phyloP scores from a whole-genome alignment of 2,329 filamentous ascomycete species.

The Onygenales sp. region DNA sequence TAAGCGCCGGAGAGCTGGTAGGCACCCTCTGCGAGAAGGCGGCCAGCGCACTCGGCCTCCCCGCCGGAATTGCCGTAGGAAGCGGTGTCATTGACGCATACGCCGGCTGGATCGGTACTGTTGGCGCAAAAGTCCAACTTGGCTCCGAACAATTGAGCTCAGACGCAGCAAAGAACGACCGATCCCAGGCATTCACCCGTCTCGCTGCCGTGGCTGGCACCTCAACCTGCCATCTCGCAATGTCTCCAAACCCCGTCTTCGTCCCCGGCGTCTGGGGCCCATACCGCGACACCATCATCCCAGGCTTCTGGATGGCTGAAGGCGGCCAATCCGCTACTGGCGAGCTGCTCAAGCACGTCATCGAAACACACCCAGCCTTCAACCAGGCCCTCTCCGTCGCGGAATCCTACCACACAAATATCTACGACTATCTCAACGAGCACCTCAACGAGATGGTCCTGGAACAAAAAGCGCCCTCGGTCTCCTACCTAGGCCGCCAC shows the following conservation, averaged over 20 bases:
- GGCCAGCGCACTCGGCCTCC: slow-evolving; percentile 71
- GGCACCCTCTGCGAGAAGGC: slow-evolving; percentile 78
- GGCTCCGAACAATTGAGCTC: slow-evolving; percentile 57
- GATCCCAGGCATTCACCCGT: slow-evolving; percentile 85
- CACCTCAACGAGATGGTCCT: slow-evolving; percentile 70
- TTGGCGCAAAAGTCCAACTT: slow-evolving; percentile 88
- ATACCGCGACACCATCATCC: slow-evolving; percentile 86
- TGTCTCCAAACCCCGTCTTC: slow-evolving; percentile 88
- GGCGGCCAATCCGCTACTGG: slow-evolving; percentile 95
- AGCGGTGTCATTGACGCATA: slow-evolving; percentile 98
- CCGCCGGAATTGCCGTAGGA: slow-evolving; percentile 79
- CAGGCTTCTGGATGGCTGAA: slow-evolving; percentile 92
- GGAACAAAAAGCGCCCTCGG: slow-evolving; percentile 58
- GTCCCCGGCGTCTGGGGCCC: slow-evolving; percentile 95
- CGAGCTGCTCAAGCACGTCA: slow-evolving; percentile 84
- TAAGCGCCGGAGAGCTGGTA: slow-evolving; percentile 85
- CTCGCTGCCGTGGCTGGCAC: slow-evolving; percentile 92
- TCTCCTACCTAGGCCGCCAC: slow-evolving; percentile 81
- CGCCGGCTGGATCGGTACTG: slow-evolving; percentile 96
- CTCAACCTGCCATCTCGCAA: slow-evolving; percentile 92
- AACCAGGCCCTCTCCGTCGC: slow-evolving; percentile 69
- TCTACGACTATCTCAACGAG: slow-evolving; percentile 90
- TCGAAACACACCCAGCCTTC: slow-evolving; percentile 90
- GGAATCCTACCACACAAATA: slow-evolving; percentile 72
- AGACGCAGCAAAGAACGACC: slow-evolving; percentile 65